A percentile compares a stretch with the other conserved stretches of the same genome.
Conservation (phyloP, 306 rosid genomes). For the Quillaja saponaria region DNA sequence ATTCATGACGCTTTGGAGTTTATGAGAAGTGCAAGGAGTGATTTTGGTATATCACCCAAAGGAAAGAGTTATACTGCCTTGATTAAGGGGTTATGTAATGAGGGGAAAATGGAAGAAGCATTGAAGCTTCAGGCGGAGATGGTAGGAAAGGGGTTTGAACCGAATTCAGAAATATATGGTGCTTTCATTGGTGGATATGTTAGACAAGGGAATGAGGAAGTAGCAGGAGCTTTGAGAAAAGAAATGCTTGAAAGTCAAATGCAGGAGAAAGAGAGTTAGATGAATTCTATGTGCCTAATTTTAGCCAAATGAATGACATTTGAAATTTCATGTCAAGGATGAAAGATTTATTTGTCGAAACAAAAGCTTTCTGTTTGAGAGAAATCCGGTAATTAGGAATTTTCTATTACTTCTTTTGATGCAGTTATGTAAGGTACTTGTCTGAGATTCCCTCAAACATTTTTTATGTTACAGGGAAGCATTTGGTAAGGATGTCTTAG, state of each 20-base stretch:
- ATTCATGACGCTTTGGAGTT: conserved; percentile 54
- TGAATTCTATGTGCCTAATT: conserved; percentile 7
- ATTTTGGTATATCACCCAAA: conserved; percentile 43
- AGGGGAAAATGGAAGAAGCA: conserved; percentile 66
- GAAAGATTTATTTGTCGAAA: not conserved
- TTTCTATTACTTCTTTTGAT: conserved; percentile 15
- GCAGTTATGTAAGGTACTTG: not conserved
- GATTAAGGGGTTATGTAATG: conserved; percentile 57
- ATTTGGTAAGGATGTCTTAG: not conserved
- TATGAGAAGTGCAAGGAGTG: conserved; percentile 39
- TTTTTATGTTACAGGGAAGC: not conserved
- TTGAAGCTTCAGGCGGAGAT: conserved; percentile 79
- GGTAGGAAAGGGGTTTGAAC: conserved; percentile 73
- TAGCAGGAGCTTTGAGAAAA: conserved; percentile 57
- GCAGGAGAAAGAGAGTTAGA: conserved; percentile 27
- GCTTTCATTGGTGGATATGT: conserved; percentile 60
- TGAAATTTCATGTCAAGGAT: not conserved
- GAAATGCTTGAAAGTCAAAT: conserved; percentile 56
- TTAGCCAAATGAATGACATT: not conserved
- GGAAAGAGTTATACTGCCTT: conserved; percentile 58
- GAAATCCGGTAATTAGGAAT: conserved; percentile 6
- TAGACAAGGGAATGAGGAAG: conserved; percentile 57
- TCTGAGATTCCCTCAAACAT: not conserved
- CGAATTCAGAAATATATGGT: conserved; percentile 48
- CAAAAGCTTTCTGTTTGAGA: not conserved